Conservation (phyloP, 805 yeast genomes). For the Blastobotrys attinorum region DNA sequence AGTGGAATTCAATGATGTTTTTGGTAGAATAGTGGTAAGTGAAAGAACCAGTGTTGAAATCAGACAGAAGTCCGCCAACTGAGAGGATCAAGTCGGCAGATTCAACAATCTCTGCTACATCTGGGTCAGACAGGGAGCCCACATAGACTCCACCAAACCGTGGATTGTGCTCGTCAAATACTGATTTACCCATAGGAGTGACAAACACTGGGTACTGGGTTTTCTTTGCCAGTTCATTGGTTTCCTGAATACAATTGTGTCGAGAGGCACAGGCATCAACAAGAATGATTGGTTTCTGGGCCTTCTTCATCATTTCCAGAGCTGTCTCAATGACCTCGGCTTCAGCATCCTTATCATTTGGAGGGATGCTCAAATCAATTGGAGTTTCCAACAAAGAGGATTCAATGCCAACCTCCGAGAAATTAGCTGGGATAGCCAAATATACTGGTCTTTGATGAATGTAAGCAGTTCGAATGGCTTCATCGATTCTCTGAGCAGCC, state of each 20-base stretch:
- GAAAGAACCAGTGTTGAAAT: slow-evolving; percentile 83
- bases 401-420: slow-evolving; percentile 59
- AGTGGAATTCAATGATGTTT: slow-evolving; percentile 48
- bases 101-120: slow-evolving; percentile 65
- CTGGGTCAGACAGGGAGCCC: slow-evolving; percentile 70
- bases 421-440: slow-evolving; percentile 74
- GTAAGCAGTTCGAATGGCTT: slow-evolving; percentile 64
- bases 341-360: slow-evolving; percentile 56
- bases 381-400: slow-evolving; percentile 52
- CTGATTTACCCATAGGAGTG: slow-evolving; percentile 88
- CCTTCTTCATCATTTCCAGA: slow-evolving; percentile 43
- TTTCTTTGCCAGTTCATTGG: slow-evolving; percentile 49
- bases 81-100: slow-evolving; percentile 67
- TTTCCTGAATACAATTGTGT: slow-evolving; percentile 61
- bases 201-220: slow-evolving; percentile 78
- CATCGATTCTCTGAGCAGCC: slow-evolving; percentile 67
- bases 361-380: slow-evolving; percentile 49
- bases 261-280: slow-evolving; percentile 85
- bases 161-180: slow-evolving; percentile 62
- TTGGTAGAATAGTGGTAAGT: slow-evolving; percentile 47
- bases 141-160: slow-evolving; percentile 82
- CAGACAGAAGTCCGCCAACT: slow-evolving; percentile 77
- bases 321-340: slow-evolving; percentile 51
- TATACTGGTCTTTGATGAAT: slow-evolving; percentile 73
- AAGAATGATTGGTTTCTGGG: slow-evolving; percentile 64